Base-by-base conservation (phyloP, 768 basidiomycete genomes). In the Psilocybe azurescens region DNA sequence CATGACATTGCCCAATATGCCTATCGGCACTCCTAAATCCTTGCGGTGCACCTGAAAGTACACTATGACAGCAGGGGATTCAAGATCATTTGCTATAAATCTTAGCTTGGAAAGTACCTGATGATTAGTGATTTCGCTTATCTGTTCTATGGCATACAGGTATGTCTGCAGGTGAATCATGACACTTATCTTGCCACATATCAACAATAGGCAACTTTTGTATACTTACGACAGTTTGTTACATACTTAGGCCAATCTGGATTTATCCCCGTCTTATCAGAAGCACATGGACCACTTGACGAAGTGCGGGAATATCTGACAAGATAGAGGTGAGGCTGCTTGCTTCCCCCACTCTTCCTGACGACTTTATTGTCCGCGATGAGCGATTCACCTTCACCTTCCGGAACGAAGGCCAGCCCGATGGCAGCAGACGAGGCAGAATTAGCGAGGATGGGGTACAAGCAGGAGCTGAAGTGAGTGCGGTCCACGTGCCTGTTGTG, bases 401-500 rank as follows among this genome's bases (percentile, higher is more conserved):
- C 65, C 30, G 39, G 33, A 32, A 56, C 49, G 56, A 70, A 68
- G 47, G 69, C 52, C 11, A 55, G 61, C 32, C 65, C 50, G 1
- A 66, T 77, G 70, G 79, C 75, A 5, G 71, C 74, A 29, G 88
- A 90, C 68, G 88, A 89, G 73, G 82, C 77, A 5, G 86, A 88
- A 71, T 74, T 90, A 4, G 87, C 86, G 29, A 76, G 86, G 60
- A 87, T 90, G 87, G 89, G 89, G 16, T 89, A 89, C 73, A 89
- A 87, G 73, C 88, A 89, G 70, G 87, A 89, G 69, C 74, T 90
- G 51, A 85, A 79, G 86, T 88, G 64, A 54, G 82, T 76, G 39
- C 41, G 13, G 18, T 20, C 18, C 46, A 8, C 30, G 18, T 32
- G 9, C 32, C 16, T 5, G n/a, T 36, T 36, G 33, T 36, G 33